These are phyloP conservation scores for Fusarium succisae DNA, from an alignment of 2,329 filamentous ascomycete genomes.

Conservation along the genomic window DNA sequence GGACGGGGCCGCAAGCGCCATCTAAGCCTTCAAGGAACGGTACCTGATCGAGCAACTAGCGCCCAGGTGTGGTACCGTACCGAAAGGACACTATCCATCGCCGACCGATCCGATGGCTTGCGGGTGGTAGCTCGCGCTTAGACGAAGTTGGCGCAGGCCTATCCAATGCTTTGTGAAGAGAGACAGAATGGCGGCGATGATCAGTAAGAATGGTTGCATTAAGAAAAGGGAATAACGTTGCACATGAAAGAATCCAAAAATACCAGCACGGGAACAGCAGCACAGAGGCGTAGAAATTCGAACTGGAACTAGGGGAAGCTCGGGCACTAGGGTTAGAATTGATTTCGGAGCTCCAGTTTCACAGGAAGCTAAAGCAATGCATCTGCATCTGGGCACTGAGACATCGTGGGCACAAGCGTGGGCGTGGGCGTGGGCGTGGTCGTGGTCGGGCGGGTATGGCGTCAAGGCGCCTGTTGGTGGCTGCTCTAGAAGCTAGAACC, in stretches of 20 bases:
- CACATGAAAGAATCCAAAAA: slow-evolving; percentile 4
- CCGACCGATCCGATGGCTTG: slow-evolving; percentile 26
- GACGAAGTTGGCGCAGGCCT: neutral
- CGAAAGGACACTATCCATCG: neutral
- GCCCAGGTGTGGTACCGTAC: slow-evolving; percentile 21
- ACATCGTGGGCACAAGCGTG: neutral
- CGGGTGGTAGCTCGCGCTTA: slow-evolving; percentile 13
- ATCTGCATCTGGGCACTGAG: neutral
- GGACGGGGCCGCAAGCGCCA: slow-evolving; percentile 43
- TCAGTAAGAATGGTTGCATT: slow-evolving; percentile 9
- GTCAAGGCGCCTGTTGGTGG: slow-evolving; percentile 43
- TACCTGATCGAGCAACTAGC: slow-evolving; percentile 38
- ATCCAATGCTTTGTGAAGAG: neutral
- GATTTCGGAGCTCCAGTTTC: slow-evolving; percentile 6
- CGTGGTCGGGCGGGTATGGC: slow-evolving; percentile 35
- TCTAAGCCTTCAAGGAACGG: slow-evolving; percentile 42
- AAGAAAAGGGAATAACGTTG: slow-evolving; percentile 3
- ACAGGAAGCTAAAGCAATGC: neutral
- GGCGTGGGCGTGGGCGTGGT: neutral
- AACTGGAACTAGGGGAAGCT: neutral
- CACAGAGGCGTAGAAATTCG: slow-evolving; percentile 1
- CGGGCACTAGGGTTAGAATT: neutral
- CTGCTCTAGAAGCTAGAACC: slow-evolving; percentile 21
- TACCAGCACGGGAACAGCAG: slow-evolving; percentile 4
- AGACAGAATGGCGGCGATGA: slow-evolving; percentile 8